A percentile compares a stretch with the other conserved stretches of the same genome.
Conservation (phyloP, 768 basidiomycete genomes). For the Chalciporus pseudorubinellus region DNA sequence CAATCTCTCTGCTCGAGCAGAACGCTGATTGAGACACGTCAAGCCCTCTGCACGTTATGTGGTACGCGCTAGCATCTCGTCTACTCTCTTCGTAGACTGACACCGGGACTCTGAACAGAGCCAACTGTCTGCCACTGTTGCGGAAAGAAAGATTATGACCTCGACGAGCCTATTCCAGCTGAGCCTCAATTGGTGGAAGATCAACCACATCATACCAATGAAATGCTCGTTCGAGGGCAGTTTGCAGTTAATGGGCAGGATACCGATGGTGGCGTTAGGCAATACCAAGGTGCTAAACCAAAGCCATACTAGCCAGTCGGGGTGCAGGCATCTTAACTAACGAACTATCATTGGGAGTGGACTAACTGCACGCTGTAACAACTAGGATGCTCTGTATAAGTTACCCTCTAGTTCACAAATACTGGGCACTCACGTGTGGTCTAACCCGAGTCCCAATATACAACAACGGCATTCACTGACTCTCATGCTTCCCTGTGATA, state of each 20-base stretch:
- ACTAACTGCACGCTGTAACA: not conserved
- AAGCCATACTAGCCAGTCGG: slow-evolving; percentile 5
- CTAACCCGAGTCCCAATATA: too few relatives aligned
- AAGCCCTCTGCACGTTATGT: slow-evolving; percentile 14
- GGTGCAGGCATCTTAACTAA: not conserved
- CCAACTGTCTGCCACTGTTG: slow-evolving; percentile 14
- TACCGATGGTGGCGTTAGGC: not conserved
- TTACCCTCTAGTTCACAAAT: not conserved
- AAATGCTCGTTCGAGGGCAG: slow-evolving; percentile 15
- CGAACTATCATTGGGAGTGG: not conserved
- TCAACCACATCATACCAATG: slow-evolving; percentile 11
- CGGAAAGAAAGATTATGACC: slow-evolving; percentile 9
- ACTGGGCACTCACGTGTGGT: too few relatives aligned
- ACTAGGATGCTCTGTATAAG: not conserved
- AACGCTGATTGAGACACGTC: not conserved
- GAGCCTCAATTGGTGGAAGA: slow-evolving; percentile 11
- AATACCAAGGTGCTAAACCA: slow-evolving; percentile 20
- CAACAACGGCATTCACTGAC: not conserved
- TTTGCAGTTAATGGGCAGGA: slow-evolving; percentile 12
- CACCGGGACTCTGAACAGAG: slow-evolving; percentile 1
- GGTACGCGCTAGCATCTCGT: slow-evolving; percentile 6
- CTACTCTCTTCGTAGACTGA: not conserved
- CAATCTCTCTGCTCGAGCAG: not conserved
- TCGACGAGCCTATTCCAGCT: not conserved
- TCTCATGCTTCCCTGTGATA: slow-evolving; percentile 29